These are phyloP conservation scores for Sporothrix pseudoabietina DNA, from an alignment of 2,329 filamentous ascomycete species.

Conservation along the genomic window DNA sequence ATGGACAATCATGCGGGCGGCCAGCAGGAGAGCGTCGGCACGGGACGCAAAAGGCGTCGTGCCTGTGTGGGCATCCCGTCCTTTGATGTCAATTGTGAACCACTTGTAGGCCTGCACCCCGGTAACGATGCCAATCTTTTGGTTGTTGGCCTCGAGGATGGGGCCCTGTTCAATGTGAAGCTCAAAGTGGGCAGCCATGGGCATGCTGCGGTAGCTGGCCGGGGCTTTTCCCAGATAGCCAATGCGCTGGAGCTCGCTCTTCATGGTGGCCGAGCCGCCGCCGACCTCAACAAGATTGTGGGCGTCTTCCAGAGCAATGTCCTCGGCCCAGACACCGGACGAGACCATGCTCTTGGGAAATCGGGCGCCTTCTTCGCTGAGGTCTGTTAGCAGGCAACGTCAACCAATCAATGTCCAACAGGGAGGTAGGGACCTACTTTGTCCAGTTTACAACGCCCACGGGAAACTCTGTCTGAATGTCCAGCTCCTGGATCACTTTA, in stretches of 20 bases:
- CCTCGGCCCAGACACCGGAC: slow-evolving; percentile 76
- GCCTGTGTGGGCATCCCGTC: slow-evolving; percentile 72
- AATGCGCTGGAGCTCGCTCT: slow-evolving; percentile 69
- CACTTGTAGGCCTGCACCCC: slow-evolving; percentile 76
- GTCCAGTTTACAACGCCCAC: slow-evolving; percentile 80
- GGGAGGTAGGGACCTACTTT: slow-evolving; percentile 50
- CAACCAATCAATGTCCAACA: neutral
- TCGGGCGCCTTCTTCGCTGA: slow-evolving; percentile 76
- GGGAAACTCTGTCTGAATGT: slow-evolving; percentile 68
- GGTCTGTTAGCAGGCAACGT: slow-evolving; percentile 40
- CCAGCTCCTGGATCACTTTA: slow-evolving; percentile 65
- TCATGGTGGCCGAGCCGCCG: slow-evolving; percentile 64
- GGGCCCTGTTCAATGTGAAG: slow-evolving; percentile 85
- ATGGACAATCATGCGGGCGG: slow-evolving; percentile 68
- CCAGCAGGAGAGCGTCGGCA: slow-evolving; percentile 40
- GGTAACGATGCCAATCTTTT: slow-evolving; percentile 69
- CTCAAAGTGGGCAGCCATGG: slow-evolving; percentile 78
- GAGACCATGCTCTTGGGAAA: slow-evolving; percentile 75
- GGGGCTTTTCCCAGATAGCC: slow-evolving; percentile 65
- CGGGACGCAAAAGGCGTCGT: slow-evolving; percentile 59
- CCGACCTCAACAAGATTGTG: slow-evolving; percentile 64
- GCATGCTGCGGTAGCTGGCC: slow-evolving; percentile 60
- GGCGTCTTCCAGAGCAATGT: slow-evolving; percentile 61
- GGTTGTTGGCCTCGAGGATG: slow-evolving; percentile 64
- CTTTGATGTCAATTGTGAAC: slow-evolving; percentile 67